phyloP scores from a whole-genome alignment of 108 stramenopile genomes.

The Cyclostephanos invisitatus region DNA sequence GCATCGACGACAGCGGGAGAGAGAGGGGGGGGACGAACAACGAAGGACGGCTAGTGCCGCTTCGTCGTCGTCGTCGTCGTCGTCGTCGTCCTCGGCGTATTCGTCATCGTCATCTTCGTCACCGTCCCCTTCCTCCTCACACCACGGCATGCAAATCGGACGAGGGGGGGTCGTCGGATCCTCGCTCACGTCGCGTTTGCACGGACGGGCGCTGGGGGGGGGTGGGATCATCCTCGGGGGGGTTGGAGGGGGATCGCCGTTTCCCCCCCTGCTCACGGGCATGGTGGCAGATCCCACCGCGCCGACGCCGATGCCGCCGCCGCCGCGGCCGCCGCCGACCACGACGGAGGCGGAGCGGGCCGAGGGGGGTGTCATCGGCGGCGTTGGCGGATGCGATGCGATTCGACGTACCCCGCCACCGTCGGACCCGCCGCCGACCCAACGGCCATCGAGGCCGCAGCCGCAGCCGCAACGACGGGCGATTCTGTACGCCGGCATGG shows the following conservation, averaged over 20 bases:
- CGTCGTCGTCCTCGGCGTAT: constrained; percentile 2
- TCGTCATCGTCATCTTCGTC: not conserved
- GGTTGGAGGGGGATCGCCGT: not conserved
- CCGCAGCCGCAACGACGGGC: constrained; percentile 34
- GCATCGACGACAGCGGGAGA: not conserved
- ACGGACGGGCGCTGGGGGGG: constrained; percentile 16
- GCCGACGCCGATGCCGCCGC: not conserved
- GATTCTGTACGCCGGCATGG: constrained; percentile 81
- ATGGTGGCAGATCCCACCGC: constrained; percentile 4
- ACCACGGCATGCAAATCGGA: constrained; percentile 15
- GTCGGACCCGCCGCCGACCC: too few relatives aligned
- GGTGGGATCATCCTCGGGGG: not conserved
- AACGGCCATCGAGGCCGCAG: constrained; percentile 1
- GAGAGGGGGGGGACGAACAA: not conserved
- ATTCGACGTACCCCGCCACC: not conserved
- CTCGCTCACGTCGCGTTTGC: constrained; percentile 37
- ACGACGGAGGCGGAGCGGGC: not conserved
- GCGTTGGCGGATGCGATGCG: not conserved
- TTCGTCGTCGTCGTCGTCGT: too few relatives aligned
- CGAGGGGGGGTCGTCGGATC: constrained; percentile 15
- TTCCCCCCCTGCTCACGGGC: not conserved
- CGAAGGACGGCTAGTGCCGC: too few relatives aligned
- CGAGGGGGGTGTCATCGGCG: constrained; percentile 20
- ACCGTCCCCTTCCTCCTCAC: not conserved
- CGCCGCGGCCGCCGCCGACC: not conserved